Evolutionary conservation across 148 eudicot species (phyloP).

Genomic region (Simmondsia chinensis): DNA sequence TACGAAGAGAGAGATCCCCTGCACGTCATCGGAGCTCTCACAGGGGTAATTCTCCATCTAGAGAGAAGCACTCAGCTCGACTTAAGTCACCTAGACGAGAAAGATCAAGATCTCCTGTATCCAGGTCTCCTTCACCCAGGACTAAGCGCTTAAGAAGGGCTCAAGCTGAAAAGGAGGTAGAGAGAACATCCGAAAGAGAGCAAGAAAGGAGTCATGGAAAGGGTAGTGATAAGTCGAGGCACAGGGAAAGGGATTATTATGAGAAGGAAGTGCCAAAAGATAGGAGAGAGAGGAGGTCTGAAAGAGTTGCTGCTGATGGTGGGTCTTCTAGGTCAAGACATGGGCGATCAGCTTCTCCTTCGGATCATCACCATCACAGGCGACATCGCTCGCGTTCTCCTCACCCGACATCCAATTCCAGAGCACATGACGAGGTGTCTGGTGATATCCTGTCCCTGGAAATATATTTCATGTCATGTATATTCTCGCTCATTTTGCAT

Average conservation of each 20-base stretch:
- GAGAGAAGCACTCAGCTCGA: conserved; percentile 38
- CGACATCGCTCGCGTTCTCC: conserved; percentile 74
- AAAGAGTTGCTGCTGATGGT: conserved; percentile 39
- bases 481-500: background rate
- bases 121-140: conserved; percentile 73
- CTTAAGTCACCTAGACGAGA: conserved; percentile 32
- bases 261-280: conserved; percentile 15
- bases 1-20: conserved; percentile 67
- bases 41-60: conserved; percentile 29
- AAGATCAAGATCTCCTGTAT: conserved; percentile 28
- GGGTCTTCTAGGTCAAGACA: conserved; percentile 56
- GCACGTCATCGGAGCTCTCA: conserved; percentile 50
- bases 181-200: conserved; percentile 36
- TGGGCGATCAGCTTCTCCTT: conserved; percentile 49
- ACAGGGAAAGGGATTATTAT: conserved; percentile 34
- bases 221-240: conserved; percentile 33
- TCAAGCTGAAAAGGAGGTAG: conserved; percentile 46
- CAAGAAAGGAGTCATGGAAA: conserved; percentile 27
- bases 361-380: conserved; percentile 45
- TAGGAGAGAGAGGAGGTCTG: conserved; percentile 40
- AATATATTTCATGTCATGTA: conserved; percentile 5
- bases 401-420: conserved; percentile 27
- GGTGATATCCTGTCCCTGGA: conserved; percentile 80
- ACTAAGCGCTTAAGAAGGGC: conserved; percentile 55
- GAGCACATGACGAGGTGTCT: conserved; percentile 83